Evolutionary conservation across 345 rosid genomes (phyloP), one percentile per base, ranked within the genome.

Genomic region (Eucalyptus pauciflora): DNA sequence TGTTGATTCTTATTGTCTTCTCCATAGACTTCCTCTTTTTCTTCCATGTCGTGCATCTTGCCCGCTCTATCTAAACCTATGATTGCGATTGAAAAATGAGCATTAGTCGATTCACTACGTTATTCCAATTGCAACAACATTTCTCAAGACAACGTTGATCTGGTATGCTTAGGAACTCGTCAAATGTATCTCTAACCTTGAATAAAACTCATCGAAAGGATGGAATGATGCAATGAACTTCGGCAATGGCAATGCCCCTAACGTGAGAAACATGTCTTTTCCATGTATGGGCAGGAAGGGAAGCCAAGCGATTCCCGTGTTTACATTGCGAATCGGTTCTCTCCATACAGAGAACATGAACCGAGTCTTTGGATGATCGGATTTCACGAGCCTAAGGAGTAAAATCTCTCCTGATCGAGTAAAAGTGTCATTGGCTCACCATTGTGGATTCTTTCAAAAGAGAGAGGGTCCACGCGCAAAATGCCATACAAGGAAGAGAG

Each of bases 381-480:
- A 76, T 76, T 41, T 37, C 83, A 37, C 9, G 15, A 76, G 48
- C 0, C 6, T 3, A 76, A 76, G 2, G 85, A 41, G 85, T 10
- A 41, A 76, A 41, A 41, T 41, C 41, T 41, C 41, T 41, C 41
- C 41, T 5, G 29, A 41, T 41, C 13, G 48, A 41, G 85, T 76
- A 76, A 76, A 6, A 76, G 8, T 64, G 18, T 29, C 7, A 15
- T 33, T 7, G 41, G 76, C 76, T n/a, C 76, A 15, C 76, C 76
- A 64, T n/a, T 14, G 76, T 13, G 69, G 69, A 62, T 41, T 12
- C 29, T 69, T 89, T 88, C 87, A 83, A 83, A 41, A 48, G 80
- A 16, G 37, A 85, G 50, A 85, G 50, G 88, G 90, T 86, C 90
- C 88, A 89, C 90, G 71, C 90, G 90, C 69, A 29, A 49, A 89